Evolutionary conservation across 768 basidiomycete genomes (phyloP).

Genomic region (Boletus pseudo-olivaceus): DNA sequence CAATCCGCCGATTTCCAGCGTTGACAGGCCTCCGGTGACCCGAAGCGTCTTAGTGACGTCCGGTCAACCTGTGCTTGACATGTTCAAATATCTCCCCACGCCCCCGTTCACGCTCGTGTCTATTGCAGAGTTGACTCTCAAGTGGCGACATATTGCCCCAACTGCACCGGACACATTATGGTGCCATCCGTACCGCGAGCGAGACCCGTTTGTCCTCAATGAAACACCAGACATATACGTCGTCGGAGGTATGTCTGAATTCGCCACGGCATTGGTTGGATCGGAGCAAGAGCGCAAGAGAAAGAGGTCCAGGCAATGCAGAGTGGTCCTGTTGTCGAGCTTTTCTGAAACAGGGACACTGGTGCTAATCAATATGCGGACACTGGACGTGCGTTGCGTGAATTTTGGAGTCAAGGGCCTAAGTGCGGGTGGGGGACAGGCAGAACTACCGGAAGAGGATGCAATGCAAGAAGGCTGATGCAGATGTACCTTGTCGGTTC

Average conservation of each 20-base stretch:
- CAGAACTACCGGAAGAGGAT: conserved; percentile 4
- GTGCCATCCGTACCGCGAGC: conserved; percentile 90
- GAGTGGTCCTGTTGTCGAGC: conserved; percentile 77
- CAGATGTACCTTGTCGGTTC: background rate
- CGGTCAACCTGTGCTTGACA: conserved; percentile 92
- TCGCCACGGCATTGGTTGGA: conserved; percentile 67
- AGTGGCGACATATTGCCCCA: conserved; percentile 96
- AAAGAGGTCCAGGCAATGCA: conserved; percentile 42
- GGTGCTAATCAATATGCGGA: conserved; percentile 76
- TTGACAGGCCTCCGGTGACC: conserved; percentile 24
- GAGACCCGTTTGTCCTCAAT: conserved; percentile 87
- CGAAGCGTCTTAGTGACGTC: conserved; percentile 78
- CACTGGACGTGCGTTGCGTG: conserved; percentile 64
- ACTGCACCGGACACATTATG: conserved; percentile 98
- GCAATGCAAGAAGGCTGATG: conserved; percentile 27
- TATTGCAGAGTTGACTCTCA: conserved; percentile 74
- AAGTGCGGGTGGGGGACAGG: conserved; percentile 18
- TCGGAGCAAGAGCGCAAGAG: conserved; percentile 29
- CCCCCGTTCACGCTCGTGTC: conserved; percentile 69
- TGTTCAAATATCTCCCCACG: conserved; percentile 85
- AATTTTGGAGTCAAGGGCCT: conserved; percentile 48
- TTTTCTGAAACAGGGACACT: conserved; percentile 78
- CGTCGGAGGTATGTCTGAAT: conserved; percentile 86
- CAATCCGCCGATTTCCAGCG: background rate
- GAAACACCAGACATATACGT: conserved; percentile 88